A percentile compares a stretch with the other conserved stretches of the same genome.
Conservation (phyloP, 352 stramenopile species). For the Plasmopara muralis region DNA sequence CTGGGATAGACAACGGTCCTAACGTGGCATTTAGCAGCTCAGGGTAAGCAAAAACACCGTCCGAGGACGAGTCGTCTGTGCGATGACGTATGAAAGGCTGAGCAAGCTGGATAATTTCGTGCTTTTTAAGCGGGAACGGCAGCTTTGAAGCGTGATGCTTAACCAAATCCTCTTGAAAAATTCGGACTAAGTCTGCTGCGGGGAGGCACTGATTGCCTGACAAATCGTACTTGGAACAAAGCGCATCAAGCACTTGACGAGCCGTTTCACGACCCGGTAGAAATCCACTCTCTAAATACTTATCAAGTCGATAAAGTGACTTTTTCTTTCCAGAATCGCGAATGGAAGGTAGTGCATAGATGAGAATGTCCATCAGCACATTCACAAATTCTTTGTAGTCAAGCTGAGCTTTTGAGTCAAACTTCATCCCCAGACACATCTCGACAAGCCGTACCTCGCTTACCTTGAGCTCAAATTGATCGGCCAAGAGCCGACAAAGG, state of each 20-base stretch:
- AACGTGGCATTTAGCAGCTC: constrained; percentile 36
- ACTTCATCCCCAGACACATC: constrained; percentile 57
- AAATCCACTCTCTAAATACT: constrained; percentile 46
- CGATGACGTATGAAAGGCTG: constrained; percentile 12
- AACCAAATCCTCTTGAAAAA: constrained; percentile 33
- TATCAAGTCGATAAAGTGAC: constrained; percentile 18
- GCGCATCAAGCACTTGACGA: constrained; percentile 21
- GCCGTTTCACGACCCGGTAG: constrained; percentile 7
- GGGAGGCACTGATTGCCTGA: constrained; percentile 29
- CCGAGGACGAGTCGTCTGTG: neutral
- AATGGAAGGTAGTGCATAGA: constrained; percentile 33
- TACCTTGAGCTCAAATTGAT: constrained; percentile 29
- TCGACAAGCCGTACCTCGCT: constrained; percentile 40
- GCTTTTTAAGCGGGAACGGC: constrained; percentile 29
- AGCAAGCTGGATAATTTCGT: constrained; percentile 31
- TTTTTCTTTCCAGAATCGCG: constrained; percentile 16
- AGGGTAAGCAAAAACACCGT: constrained; percentile 28
- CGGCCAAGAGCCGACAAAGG: constrained; percentile 32
- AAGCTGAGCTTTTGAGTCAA: constrained; percentile 41
- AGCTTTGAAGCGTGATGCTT: constrained; percentile 28
- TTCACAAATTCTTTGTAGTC: constrained; percentile 46
- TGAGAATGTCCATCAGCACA: constrained; percentile 48
- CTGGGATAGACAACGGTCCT: constrained; percentile 2
- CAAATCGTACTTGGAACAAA: constrained; percentile 51
- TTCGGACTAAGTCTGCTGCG: constrained; percentile 26